phyloP scores from a whole-genome alignment of 2,329 filamentous ascomycete genomes.

The Hymenoscyphus scutula region DNA sequence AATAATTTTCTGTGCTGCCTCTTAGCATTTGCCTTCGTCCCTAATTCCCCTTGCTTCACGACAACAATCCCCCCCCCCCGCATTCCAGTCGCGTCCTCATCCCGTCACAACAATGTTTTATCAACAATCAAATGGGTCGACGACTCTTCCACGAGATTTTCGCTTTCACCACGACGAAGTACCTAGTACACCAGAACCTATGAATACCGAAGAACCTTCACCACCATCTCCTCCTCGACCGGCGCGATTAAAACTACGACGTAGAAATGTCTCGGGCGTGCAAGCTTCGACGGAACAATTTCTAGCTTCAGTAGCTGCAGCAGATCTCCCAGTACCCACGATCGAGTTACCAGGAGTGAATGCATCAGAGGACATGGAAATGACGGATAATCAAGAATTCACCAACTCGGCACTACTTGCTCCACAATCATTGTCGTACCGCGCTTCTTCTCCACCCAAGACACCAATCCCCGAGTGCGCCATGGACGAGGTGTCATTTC shows the following conservation, averaged over 20 bases:
- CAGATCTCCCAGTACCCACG: constrained; percentile 62
- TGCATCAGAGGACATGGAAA: constrained; percentile 27
- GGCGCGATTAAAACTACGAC: constrained; percentile 31
- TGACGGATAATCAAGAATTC: constrained; percentile 25
- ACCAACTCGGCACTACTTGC: constrained; percentile 25
- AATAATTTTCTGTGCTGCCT: constrained; percentile 20
- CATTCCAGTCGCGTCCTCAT: constrained; percentile 23
- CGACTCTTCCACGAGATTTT: constrained; percentile 35
- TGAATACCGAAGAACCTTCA: constrained; percentile 19
- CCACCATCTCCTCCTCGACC: constrained; percentile 34
- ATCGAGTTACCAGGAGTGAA: constrained; percentile 55
- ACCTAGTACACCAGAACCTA: constrained; percentile 34
- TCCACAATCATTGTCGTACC: constrained; percentile 22
- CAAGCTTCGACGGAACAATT: constrained; percentile 62
- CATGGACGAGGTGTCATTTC: constrained; percentile 18
- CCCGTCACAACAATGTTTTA: constrained; percentile 25
- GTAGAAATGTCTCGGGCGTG: constrained; percentile 34
- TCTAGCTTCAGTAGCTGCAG: constrained; percentile 64
- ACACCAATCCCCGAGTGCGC: constrained; percentile 49
- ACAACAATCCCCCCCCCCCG: constrained; percentile 13
- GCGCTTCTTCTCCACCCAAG: constrained; percentile 50
- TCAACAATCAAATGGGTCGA: constrained; percentile 32
- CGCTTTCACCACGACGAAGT: constrained; percentile 28
- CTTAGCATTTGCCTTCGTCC: constrained; percentile 1
- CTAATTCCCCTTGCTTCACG: constrained; percentile 13